Base-by-base conservation (phyloP, 1,139 yeast species). In the Debaryomyces coudertii region DNA sequence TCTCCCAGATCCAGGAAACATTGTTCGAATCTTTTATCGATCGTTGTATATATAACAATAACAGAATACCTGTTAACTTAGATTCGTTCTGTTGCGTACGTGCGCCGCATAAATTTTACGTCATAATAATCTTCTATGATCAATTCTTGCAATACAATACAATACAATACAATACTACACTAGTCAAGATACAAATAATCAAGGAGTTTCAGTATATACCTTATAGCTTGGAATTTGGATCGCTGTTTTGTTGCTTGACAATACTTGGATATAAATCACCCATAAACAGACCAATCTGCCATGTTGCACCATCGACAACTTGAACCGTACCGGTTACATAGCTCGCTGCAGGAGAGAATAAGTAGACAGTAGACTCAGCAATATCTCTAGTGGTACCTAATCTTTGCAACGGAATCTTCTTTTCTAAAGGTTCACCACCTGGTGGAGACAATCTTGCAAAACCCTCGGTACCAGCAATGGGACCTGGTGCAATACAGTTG, bases 401-500 rank as follows among this genome's bases (percentile, higher is more conserved):
- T 62, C 93, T 75, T 65, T 87, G 95, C 53, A 90, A 65, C 2
- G 98, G 98, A 27, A 89, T 76, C 51, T 65, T 72, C 50, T 73
- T 67, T 2, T 65, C 55, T 28, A 78, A 57, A 23, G 76, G 68
- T 5, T 68, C 66, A 5, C 58, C 60, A n/a, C 53, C 63, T 27
- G 77, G 79, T 16, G 72, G 61, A 49, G 73, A 50, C 48, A 85
- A 73, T 52, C 95, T 75, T 39, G 79, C 77, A 63, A 85, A 72
- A 5, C 97, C 98, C 66, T 90, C 97, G 5, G 97, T 90, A 30
- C 83, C 87, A 1, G 65, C 87, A 56, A 90, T 90, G 12, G 87
- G 82, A 5, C 97, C 97, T 0, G 98, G 98, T 0, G 97, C 97
- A 56, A 92, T 82, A 63, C 88, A 83, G 62, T 92, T 92, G 42